Evolutionary conservation across 2,329 filamentous ascomycete species (phyloP), one percentile per base, ranked within the genome.

Genomic region (Ascochyta lentis): DNA sequence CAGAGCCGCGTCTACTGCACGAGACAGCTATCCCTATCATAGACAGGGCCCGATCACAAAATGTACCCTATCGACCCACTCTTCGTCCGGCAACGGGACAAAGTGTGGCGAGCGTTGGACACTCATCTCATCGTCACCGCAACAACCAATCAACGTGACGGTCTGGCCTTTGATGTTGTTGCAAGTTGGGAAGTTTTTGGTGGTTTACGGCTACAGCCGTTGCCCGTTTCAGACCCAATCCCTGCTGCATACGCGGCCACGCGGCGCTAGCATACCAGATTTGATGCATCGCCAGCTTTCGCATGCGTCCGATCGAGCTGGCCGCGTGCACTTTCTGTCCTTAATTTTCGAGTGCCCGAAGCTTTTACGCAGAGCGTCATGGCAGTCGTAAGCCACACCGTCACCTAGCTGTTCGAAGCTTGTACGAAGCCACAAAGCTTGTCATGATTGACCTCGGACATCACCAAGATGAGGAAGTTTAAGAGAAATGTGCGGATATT

Each of bases 171-270:
- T 22, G 0, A 35, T 29, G 38, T 26, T 35, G 37, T 13, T 34
- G 26, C 41, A 24, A n/a, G n/a, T 44, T 29, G 9, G 22, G 34
- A 44, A 10, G 8, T 40, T 47, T 23, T 52, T 41, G 27, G 22
- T 35, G 31, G 23, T 16, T 22, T 37, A 40, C 31, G 37, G 43
- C 23, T 42, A 37, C 38, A 37, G 12, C 37, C 43, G 43, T 47
- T 33, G 29, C 34, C 33, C 23, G 33, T 51, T 44, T 44, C 40
- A 35, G 13, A 22, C 38, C 29, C 24, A 3, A 49, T 15, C 51
- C 51, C 27, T 49, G 51, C 40, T 49, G 51, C 51, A 49, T 45
- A 49, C 51, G 51, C 45, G 51, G 51, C 51, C 45, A 45, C 48
- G 23, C 45, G 26, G 15, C 51, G 40, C 51, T 54, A 54, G 22